A percentile compares a stretch with the other conserved stretches of the same genome.
Conservation (phyloP, 2,329 filamentous ascomycete species). For the Phyllosticta capitalensis region DNA sequence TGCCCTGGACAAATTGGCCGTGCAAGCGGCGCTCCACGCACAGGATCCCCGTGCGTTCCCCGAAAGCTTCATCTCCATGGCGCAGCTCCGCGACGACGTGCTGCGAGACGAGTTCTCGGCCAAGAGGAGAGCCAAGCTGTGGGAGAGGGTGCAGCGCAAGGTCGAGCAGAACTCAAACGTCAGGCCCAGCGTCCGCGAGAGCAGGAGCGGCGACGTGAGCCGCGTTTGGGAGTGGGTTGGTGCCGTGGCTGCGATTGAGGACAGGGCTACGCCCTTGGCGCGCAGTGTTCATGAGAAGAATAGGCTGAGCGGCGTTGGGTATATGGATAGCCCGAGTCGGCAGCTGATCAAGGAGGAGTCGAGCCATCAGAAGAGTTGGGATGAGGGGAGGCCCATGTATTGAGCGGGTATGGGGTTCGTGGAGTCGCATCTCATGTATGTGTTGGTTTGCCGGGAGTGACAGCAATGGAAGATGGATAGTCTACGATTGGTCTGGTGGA, state of each 20-base stretch:
- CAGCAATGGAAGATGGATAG: neutral
- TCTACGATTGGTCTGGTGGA: no score
- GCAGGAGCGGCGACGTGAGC: constrained; percentile 44
- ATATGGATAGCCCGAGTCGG: constrained; percentile 13
- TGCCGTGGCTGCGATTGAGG: constrained; percentile 30
- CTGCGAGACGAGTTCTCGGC: constrained; percentile 72
- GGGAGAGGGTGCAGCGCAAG: constrained; percentile 71
- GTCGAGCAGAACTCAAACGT: constrained; percentile 95
- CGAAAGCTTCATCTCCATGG: constrained; percentile 76
- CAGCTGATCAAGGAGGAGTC: constrained; percentile 17
- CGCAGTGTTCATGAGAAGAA: constrained; percentile 22
- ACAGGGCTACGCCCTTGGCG: neutral
- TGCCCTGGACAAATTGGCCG: constrained; percentile 74
- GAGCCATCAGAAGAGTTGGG: constrained; percentile 33
- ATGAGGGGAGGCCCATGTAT: constrained; percentile 40
- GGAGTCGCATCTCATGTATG: neutral
- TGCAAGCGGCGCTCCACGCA: constrained; percentile 72
- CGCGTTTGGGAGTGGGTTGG: constrained; percentile 63
- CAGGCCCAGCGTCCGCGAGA: constrained; percentile 62
- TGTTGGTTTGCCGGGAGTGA: neutral
- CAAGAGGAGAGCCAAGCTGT: constrained; percentile 66
- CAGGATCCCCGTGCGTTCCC: constrained; percentile 51
- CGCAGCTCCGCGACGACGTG: constrained; percentile 85
- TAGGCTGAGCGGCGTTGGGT: constrained; percentile 23
- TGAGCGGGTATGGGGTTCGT: constrained; percentile 17